Percentiles rank a stretch among this genome's conserved stretches.
These are phyloP conservation scores for Ogataea philodendri DNA, from an alignment of 805 yeast species.

Conservation along the genomic window DNA sequence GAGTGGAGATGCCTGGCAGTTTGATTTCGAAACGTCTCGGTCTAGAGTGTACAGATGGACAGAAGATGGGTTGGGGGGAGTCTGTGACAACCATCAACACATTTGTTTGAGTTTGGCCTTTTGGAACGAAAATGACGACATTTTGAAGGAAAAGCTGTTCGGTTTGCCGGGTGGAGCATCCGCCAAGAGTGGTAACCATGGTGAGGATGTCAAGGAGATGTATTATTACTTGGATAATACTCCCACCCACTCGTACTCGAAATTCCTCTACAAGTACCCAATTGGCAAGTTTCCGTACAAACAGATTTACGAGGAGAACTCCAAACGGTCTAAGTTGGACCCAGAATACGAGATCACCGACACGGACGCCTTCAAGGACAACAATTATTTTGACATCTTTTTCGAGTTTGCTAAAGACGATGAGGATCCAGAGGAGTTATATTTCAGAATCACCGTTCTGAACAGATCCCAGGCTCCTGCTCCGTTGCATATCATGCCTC, in stretches of 20 bases:
- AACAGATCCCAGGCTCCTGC: conserved; percentile 81
- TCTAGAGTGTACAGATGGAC: conserved; percentile 91
- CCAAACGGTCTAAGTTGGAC: conserved; percentile 61
- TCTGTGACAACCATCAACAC: conserved; percentile 77
- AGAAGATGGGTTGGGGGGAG: conserved; percentile 92
- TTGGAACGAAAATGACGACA: conserved; percentile 87
- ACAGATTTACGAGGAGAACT: conserved; percentile 65
- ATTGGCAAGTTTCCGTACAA: conserved; percentile 80
- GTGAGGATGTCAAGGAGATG: conserved; percentile 88
- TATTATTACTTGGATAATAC: conserved; percentile 87
- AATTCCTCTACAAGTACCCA: conserved; percentile 90
- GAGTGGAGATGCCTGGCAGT: conserved; percentile 90
- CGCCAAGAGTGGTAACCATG: conserved; percentile 71
- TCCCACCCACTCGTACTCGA: conserved; percentile 91
- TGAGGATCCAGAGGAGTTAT: conserved; percentile 74
- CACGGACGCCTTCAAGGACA: conserved; percentile 68
- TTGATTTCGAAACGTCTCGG: conserved; percentile 81
- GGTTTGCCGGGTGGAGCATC: conserved; percentile 85
- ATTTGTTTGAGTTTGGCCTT: conserved; percentile 77
- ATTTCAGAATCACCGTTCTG: conserved; percentile 83
- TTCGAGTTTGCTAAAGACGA: conserved; percentile 88
- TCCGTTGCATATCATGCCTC: conserved; percentile 86
- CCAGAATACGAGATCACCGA: conserved; percentile 81
- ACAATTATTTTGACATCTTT: conserved; percentile 80
- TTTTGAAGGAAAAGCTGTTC: conserved; percentile 80